Evolutionary conservation across 208 protist genomes (phyloP).

Genomic region (Trypanosoma theileri): DNA sequence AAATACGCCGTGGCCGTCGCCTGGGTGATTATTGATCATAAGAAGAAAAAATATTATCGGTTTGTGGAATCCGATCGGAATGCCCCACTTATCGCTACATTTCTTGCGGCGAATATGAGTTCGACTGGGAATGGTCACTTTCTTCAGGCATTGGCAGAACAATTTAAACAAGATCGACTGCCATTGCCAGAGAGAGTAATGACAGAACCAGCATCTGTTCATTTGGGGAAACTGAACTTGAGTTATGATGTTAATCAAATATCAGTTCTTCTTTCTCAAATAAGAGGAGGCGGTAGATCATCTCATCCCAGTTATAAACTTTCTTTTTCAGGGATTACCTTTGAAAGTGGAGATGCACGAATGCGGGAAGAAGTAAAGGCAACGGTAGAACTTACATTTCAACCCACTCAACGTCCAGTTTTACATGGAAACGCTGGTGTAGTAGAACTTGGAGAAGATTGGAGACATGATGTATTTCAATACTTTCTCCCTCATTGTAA

Average conservation of each 20-base stretch:
- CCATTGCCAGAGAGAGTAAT: constrained; percentile 48
- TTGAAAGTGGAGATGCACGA: constrained; percentile 40
- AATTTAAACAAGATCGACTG: constrained; percentile 37
- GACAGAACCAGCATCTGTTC: constrained; percentile 23
- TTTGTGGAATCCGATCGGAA: constrained; percentile 53
- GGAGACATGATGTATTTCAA: constrained; percentile 52
- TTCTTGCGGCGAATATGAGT: constrained; percentile 43
- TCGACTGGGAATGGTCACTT: constrained; percentile 34
- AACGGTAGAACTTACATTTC: constrained; percentile 47
- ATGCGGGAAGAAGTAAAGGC: constrained; percentile 40
- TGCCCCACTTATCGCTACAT: constrained; percentile 38
- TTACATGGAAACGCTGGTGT: constrained; percentile 54
- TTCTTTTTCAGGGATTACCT: constrained; percentile 47
- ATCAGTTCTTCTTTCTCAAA: constrained; percentile 22
- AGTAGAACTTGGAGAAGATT: constrained; percentile 37
- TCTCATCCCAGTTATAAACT: constrained; percentile 38
- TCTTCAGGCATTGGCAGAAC: constrained; percentile 60
- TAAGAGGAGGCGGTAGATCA: constrained; percentile 6
- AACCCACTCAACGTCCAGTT: constrained; percentile 38
- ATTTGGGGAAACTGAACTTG: constrained; percentile 39
- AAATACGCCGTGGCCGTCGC: constrained; percentile 33
- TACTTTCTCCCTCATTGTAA: constrained; percentile 48
- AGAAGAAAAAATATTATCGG: constrained; percentile 49
- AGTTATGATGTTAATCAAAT: constrained; percentile 38
- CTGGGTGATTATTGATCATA: constrained; percentile 60